Percentiles rank a stretch among this genome's conserved stretches.
Evolutionary conservation across 2,329 filamentous ascomycete species (phyloP).

Genomic region (Neocatenulostroma microsporum): DNA sequence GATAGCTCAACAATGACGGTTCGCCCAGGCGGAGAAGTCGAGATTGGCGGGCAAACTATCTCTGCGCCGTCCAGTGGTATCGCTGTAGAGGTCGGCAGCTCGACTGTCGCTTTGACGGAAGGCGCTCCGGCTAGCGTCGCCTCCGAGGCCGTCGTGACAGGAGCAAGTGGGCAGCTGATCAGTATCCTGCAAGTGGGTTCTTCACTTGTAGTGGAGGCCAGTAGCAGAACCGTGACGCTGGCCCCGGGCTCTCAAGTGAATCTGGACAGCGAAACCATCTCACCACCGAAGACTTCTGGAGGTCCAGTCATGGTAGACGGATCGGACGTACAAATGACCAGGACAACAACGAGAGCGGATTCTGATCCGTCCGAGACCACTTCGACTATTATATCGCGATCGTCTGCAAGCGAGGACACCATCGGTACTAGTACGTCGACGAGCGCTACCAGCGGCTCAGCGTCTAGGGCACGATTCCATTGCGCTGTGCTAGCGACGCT

Average conservation of each 20-base stretch:
- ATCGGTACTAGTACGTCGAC: no score
- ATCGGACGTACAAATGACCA: no score
- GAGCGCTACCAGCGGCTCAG: no score
- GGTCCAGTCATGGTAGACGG: no score
- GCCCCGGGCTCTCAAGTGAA: neutral
- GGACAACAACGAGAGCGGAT: no score
- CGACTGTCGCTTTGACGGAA: slow-evolving; percentile 1
- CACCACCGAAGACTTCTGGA: no score
- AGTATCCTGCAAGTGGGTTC: slow-evolving; percentile 3
- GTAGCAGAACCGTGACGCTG: slow-evolving; percentile 1
- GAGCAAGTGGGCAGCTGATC: neutral
- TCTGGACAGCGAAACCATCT: neutral
- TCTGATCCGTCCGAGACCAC: no score
- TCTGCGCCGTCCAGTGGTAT: neutral
- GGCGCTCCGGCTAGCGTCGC: neutral
- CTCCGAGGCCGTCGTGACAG: neutral
- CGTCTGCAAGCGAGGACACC: no score
- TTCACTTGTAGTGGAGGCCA: neutral
- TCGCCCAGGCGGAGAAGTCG: neutral
- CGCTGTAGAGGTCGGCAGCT: neutral
- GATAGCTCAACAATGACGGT: neutral
- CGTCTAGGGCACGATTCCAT: no score
- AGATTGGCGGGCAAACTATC: neutral
- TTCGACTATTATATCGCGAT: no score
- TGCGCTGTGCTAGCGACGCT: no score